These are phyloP conservation scores for Geotrichum phurueaensis DNA, from an alignment of 1,139 yeast species.

Conservation along the genomic window DNA sequence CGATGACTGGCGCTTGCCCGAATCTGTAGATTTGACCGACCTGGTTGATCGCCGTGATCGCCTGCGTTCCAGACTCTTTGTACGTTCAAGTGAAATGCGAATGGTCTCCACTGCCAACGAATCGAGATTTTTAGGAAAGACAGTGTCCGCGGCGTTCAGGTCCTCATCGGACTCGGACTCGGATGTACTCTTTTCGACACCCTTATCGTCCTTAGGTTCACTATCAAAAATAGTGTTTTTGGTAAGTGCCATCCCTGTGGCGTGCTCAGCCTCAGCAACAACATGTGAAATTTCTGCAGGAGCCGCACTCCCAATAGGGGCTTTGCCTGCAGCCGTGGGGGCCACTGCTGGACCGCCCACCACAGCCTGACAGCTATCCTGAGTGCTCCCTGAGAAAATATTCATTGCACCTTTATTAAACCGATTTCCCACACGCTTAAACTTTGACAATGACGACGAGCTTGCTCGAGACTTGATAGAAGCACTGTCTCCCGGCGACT, in stretches of 20 bases:
- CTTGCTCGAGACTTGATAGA: slow-evolving; percentile 27
- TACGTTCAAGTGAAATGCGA: slow-evolving; percentile 34
- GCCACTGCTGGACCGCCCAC: neutral
- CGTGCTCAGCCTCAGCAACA: slow-evolving; percentile 25
- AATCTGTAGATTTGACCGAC: slow-evolving; percentile 15
- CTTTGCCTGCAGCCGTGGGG: neutral
- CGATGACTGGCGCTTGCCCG: slow-evolving; percentile 18
- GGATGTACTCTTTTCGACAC: slow-evolving; percentile 2
- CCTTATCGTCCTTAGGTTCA: neutral
- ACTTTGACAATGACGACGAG: slow-evolving; percentile 29
- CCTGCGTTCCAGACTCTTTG: slow-evolving; percentile 34
- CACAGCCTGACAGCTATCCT: neutral
- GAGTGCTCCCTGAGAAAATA: neutral
- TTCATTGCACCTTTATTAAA: slow-evolving; percentile 12
- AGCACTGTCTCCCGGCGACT: slow-evolving; percentile 19
- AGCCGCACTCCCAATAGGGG: slow-evolving; percentile 9
- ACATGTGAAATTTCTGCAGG: slow-evolving; percentile 25
- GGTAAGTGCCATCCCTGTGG: neutral
- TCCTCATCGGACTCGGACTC: slow-evolving; percentile 22
- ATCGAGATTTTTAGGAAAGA: slow-evolving; percentile 35
- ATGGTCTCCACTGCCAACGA: slow-evolving; percentile 32
- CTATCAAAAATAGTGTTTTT: neutral
- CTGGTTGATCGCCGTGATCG: slow-evolving; percentile 28
- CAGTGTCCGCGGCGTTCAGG: slow-evolving; percentile 31
- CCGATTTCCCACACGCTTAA: slow-evolving; percentile 21